Percentiles rank a stretch among this genome's conserved stretches.
Conservation (phyloP, 371 early-diverging fungal species). For the Batrachochytrium dendrobatidis region DNA sequence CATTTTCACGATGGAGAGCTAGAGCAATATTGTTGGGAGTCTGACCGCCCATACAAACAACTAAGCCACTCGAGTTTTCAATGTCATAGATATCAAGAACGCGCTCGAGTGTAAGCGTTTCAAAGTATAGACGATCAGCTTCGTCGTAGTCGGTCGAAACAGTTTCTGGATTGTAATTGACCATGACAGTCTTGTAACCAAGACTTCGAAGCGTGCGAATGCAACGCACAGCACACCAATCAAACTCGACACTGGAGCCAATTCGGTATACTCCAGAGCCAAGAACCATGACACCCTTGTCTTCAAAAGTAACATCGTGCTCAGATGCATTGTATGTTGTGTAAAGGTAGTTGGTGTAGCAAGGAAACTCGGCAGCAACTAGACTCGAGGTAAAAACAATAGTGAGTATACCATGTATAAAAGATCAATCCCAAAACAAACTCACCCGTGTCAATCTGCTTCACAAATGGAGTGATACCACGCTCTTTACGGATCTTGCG, state of each 20-base stretch:
- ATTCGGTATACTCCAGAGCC: constrained; percentile 96
- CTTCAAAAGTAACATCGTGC: constrained; percentile 80
- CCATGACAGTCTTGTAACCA: constrained; percentile 85
- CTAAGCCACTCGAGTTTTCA: constrained; percentile 73
- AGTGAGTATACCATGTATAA: constrained; percentile 2
- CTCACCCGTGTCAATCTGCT: constrained; percentile 96
- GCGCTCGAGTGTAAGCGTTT: constrained; percentile 82
- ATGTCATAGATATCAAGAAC: constrained; percentile 90
- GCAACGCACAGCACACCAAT: constrained; percentile 93
- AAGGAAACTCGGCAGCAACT: constrained; percentile 96
- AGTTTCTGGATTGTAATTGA: constrained; percentile 97
- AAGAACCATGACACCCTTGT: constrained; percentile 86
- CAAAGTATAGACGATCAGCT: constrained; percentile 90
- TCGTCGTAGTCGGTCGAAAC: constrained; percentile 96
- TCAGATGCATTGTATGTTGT: constrained; percentile 88
- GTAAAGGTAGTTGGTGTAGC: constrained; percentile 92
- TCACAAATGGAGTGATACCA: constrained; percentile 83
- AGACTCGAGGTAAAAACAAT: background rate
- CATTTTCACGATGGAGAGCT: constrained; percentile 71
- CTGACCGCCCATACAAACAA: constrained; percentile 93
- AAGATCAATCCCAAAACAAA: constrained; percentile 20
- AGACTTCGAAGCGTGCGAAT: constrained; percentile 79
- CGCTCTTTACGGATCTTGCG: constrained; percentile 70
- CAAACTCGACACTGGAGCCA: constrained; percentile 94
- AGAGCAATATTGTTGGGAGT: constrained; percentile 95